Base-by-base conservation (phyloP, 192 early-diverging fungal genomes). In the Linnemannia zychae region DNA sequence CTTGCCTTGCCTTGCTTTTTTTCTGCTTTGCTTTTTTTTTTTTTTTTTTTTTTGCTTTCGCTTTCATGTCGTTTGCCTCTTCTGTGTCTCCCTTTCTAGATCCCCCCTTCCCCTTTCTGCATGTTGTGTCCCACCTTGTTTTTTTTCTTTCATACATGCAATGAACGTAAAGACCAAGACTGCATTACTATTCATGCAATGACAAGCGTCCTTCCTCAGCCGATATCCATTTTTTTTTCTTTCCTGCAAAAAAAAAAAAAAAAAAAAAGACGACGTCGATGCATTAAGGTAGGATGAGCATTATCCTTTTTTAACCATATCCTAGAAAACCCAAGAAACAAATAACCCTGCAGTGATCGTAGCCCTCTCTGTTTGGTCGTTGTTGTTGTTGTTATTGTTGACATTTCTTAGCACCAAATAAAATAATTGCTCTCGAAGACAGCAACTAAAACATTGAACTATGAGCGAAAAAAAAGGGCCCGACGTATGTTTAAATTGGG, bases 401-500 rank as follows among this genome's bases (percentile, higher is more conserved):
- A 9, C 9, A 6, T 3, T 44, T 44, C 11, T 63, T 63, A 63
- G 57, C 28, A 28, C 57, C n/a, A 31, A 60, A 31, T 28, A 1
- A 12, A 63, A 33, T 13, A 28, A 63, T 24, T 63, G 57, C 57
- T 63, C 57, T 63, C 57, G 57, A 63, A 28, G 57, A 63, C 57
- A 63, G 57, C 57, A 63, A 31, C 57, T 28, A 31, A 63, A 0
- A 31, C 52, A n/a, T 15, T 9, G 4, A 44, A 44, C 5, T 15
- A 11, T 15, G n/a, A n/a, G n/a, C n/a, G n/a, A 49, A 63, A 63
- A 63, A 60, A 63, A 63, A 63, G 57, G 57, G 57, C 57, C 57
- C 57, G 57, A 33, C 4, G 24, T 28, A 31, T 28, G 57, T 63
- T 63, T 63, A 63, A 63, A 63, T 63, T 63, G 24, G 57, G 28